Base-by-base conservation (phyloP, 2,329 filamentous ascomycete species). In the Colletotrichum sidae region DNA sequence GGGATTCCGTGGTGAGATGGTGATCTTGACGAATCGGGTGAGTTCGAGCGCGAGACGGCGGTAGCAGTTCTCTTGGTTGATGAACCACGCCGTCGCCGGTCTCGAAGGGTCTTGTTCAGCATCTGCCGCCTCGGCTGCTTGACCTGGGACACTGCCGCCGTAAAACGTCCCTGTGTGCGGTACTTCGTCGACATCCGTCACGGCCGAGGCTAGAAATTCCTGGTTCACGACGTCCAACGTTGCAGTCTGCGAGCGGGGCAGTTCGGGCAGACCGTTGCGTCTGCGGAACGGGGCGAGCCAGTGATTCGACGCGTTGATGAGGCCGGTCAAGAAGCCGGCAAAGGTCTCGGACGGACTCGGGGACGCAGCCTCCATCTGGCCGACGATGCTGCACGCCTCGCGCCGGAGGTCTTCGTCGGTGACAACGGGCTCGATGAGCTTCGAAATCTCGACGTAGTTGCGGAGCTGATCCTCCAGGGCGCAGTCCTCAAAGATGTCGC, bases 1-100 rank as follows among this genome's bases (percentile, higher is more conserved):
- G 8, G 73, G 73, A 15, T 75, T 74, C 7, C 68, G 72, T 54
- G 66, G 75, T 11, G 70, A 76, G 69, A 69, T 77, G 0, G 72
- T 62, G 12, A 65, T 65, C 3, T 60, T 74, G 0, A 69, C 73
- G 37, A 70, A 71, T 1, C 70, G 65, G 15, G 68, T 4, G 54
- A 69, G 9, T 17, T 71, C 61, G 33, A 67, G 38, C 9, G 69
- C 37, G 45, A 75, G 50, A 53, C 69, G 72, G 2, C 65, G 55
- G 15, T 73, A 69, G 15, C 73, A 73, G 3, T 76, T 68, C 1
- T 71, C 68, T 4, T 73, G 71, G 34, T 73, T 73, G 2, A 72
- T 60, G 12, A 65, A 65, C 13, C 62, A 65, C 2, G 62, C 42
- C 9, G 58, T 50, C 8, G 51, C 41, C 2, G 49, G 15, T 9